Percentiles rank a stretch among this genome's conserved stretches.
These are phyloP conservation scores for Porcisia deanei DNA, from an alignment of 208 protist genomes.

Conservation along the genomic window DNA sequence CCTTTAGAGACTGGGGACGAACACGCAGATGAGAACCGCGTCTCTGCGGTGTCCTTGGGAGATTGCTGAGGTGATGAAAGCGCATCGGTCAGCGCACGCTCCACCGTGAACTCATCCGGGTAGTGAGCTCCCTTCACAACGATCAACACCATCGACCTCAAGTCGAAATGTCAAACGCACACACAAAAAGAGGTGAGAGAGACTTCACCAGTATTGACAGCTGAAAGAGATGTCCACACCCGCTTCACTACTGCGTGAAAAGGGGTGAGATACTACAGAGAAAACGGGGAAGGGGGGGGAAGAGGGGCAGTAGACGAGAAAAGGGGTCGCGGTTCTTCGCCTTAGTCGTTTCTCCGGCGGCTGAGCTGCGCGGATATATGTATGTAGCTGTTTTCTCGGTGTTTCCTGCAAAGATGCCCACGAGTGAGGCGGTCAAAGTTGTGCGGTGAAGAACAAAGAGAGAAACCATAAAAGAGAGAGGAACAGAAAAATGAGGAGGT, in stretches of 20 bases:
- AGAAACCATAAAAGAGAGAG: not conserved
- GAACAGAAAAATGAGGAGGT: not conserved
- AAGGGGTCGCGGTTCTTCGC: not conserved
- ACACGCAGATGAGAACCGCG: not conserved
- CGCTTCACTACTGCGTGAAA: not conserved
- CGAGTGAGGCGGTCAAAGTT: not conserved
- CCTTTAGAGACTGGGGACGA: not conserved
- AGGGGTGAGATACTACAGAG: not conserved
- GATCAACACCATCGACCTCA: constrained; percentile 65
- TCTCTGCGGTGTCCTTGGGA: not conserved
- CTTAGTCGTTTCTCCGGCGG: not conserved
- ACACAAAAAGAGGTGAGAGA: no score
- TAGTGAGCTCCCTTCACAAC: constrained; percentile 83
- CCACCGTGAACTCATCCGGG: constrained; percentile 70
- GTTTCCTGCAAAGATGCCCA: not conserved
- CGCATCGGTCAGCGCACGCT: constrained; percentile 39
- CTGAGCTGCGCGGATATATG: not conserved
- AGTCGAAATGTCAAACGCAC: no score
- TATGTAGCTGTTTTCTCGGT: not conserved
- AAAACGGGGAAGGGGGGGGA: no score
- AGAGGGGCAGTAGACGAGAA: not conserved
- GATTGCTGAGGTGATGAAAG: constrained; percentile 13
- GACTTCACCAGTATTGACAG: not conserved
- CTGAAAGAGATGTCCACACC: not conserved
- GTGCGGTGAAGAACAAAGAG: not conserved